Percentiles rank a stretch among this genome's conserved stretches.
phyloP scores from a whole-genome alignment of 2,329 filamentous ascomycete species.

The Fusarium subglutinans region DNA sequence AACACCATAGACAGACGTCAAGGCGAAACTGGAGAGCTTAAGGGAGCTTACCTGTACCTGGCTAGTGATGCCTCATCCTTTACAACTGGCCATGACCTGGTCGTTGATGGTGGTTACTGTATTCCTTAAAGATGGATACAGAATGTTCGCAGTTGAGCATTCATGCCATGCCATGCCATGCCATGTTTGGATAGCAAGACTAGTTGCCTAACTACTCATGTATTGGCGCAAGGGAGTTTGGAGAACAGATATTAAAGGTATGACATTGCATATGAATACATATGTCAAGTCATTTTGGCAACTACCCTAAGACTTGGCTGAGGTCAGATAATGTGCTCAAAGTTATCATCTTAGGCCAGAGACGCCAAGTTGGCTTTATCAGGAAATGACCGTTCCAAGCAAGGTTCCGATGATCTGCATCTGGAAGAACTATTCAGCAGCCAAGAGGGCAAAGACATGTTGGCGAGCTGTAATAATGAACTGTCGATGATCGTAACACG shows the following conservation, averaged over 20 bases:
- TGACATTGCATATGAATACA: neutral
- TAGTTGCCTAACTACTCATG: neutral
- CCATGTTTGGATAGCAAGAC: neutral
- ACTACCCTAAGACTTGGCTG: neutral
- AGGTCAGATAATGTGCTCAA: neutral
- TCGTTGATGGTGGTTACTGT: slow-evolving; percentile 80
- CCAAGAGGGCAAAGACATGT: neutral
- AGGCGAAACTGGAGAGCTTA: slow-evolving; percentile 77
- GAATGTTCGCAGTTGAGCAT: neutral
- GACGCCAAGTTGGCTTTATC: neutral
- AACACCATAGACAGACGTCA: slow-evolving; percentile 63
- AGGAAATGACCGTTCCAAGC: neutral
- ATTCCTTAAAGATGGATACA: slow-evolving; percentile 50
- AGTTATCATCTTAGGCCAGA: neutral
- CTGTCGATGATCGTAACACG: neutral
- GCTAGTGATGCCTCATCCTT: slow-evolving; percentile 85
- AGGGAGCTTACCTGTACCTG: slow-evolving; percentile 84
- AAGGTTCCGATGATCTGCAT: neutral
- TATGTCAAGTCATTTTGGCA: neutral
- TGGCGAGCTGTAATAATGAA: neutral
- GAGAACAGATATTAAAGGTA: neutral
- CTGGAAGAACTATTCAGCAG: neutral
- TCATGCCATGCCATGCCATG: neutral
- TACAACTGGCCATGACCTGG: slow-evolving; percentile 78
- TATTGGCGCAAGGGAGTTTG: slow-evolving; percentile 1